Percentiles rank a stretch among this genome's conserved stretches.
These are phyloP conservation scores for Aureobasidium musti DNA, from an alignment of 2,329 filamentous ascomycete species.

Conservation along the genomic window DNA sequence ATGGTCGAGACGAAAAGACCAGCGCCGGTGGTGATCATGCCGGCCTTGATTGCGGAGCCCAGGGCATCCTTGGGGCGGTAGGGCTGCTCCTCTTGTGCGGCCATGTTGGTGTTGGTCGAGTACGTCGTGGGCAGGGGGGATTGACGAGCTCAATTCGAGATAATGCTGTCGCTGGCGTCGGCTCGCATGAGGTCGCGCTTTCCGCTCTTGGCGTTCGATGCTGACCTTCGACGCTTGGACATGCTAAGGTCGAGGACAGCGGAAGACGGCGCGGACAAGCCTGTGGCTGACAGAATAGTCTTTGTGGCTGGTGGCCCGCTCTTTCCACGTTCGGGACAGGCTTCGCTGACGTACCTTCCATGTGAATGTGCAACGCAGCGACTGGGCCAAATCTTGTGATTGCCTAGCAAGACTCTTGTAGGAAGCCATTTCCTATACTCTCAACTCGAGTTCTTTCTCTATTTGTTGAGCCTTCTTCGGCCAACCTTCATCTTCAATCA, in stretches of 20 bases:
- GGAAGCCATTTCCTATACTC: not conserved
- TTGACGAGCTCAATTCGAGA: slow-evolving; percentile 8
- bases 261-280: not conserved
- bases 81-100: slow-evolving; percentile 41
- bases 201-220: slow-evolving; percentile 5
- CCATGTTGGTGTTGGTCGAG: slow-evolving; percentile 10
- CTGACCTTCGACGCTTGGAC: slow-evolving; percentile 7
- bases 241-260: not conserved
- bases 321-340: not conserved
- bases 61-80: slow-evolving; percentile 78
- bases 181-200: slow-evolving; percentile 25
- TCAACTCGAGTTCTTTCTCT: not conserved
- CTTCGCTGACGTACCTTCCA: slow-evolving; percentile 15
- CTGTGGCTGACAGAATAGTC: not conserved
- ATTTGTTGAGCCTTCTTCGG: not conserved
- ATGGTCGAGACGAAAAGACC: slow-evolving; percentile 75
- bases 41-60: slow-evolving; percentile 64
- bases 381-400: slow-evolving; percentile 20
- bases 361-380: slow-evolving; percentile 11
- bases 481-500: not conserved
- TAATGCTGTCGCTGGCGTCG: slow-evolving; percentile 11
- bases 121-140: slow-evolving; percentile 18
- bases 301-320: not conserved
- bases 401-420: not conserved
- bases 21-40: slow-evolving; percentile 63